phyloP scores from a whole-genome alignment of 495 filamentous ascomycete genomes.

The Neurospora hispaniola region DNA sequence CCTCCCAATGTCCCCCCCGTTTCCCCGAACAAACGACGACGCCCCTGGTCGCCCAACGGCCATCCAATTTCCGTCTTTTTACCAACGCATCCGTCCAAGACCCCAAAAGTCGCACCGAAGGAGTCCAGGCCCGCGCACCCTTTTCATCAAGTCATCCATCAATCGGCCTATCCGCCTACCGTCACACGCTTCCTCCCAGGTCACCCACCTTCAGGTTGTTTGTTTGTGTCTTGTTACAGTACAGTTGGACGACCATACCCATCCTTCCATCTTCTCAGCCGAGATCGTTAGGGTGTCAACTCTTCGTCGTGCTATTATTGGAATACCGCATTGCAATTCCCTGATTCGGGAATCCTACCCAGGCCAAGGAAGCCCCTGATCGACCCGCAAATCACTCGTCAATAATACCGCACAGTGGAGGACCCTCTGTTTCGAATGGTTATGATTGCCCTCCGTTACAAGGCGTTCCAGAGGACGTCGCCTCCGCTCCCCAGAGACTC shows the following conservation, averaged over 20 bases:
- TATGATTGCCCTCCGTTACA: background rate
- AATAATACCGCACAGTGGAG: background rate
- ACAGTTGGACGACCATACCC: background rate
- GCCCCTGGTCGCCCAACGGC: background rate
- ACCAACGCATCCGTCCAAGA: background rate
- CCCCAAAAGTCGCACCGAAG: background rate
- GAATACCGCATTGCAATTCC: background rate
- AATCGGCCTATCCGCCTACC: background rate
- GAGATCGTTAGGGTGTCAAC: background rate
- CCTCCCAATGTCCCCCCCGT: background rate
- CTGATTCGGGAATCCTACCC: background rate
- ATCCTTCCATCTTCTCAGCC: background rate
- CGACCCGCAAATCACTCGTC: background rate
- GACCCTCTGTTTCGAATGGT: background rate
- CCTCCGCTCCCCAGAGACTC: background rate
- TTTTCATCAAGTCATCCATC: background rate
- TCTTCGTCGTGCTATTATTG: background rate
- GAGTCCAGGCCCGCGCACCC: background rate
- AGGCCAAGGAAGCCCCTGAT: background rate
- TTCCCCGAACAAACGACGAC: background rate
- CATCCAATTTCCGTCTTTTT: background rate
- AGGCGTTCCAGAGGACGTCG: background rate
- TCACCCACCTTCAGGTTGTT: background rate
- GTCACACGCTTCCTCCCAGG: background rate
- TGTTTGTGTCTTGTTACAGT: background rate